Percentiles rank a stretch among this genome's conserved stretches.
Conservation (phyloP, 257 asterid genomes). For the Lycium barbarum region DNA sequence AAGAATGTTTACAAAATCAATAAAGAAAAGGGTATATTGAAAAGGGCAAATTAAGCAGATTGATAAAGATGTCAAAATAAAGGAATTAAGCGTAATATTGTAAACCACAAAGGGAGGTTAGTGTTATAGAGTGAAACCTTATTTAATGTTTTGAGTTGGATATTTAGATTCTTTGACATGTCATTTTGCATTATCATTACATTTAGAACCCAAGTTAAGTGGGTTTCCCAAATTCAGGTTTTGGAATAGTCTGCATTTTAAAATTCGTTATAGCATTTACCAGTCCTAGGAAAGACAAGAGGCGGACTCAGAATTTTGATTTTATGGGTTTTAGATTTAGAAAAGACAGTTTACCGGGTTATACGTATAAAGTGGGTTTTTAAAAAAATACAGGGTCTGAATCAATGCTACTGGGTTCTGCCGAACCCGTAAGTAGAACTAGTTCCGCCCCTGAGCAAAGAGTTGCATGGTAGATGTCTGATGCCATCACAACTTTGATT, state of each 20-base stretch:
- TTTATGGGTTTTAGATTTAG: not conserved
- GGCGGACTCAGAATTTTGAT: not conserved
- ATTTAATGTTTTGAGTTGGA: conserved; percentile 14
- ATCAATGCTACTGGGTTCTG: not conserved
- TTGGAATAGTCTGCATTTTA: not conserved
- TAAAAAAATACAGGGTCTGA: not conserved
- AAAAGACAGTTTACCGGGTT: not conserved
- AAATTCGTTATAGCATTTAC: not conserved
- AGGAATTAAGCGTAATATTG: not conserved
- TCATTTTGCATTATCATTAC: conserved; percentile 21
- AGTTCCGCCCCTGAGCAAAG: not conserved
- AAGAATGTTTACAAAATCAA: not conserved
- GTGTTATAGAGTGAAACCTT: not conserved
- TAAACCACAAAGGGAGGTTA: not conserved
- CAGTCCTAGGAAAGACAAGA: conserved; percentile 4
- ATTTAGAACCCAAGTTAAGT: conserved; percentile 22
- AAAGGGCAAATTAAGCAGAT: not conserved
- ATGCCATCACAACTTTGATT: conserved; percentile 4
- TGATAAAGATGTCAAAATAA: not conserved
- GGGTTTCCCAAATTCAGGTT: not conserved
- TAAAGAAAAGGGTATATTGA: not conserved
- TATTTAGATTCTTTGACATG: not conserved
- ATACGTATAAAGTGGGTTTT: not conserved
- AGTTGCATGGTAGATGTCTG: not conserved
- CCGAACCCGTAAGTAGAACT: not conserved